A percentile compares a stretch with the other conserved stretches of the same genome.
Conservation (phyloP, 2,329 filamentous ascomycete genomes). For the Zymoseptoria tritici region DNA sequence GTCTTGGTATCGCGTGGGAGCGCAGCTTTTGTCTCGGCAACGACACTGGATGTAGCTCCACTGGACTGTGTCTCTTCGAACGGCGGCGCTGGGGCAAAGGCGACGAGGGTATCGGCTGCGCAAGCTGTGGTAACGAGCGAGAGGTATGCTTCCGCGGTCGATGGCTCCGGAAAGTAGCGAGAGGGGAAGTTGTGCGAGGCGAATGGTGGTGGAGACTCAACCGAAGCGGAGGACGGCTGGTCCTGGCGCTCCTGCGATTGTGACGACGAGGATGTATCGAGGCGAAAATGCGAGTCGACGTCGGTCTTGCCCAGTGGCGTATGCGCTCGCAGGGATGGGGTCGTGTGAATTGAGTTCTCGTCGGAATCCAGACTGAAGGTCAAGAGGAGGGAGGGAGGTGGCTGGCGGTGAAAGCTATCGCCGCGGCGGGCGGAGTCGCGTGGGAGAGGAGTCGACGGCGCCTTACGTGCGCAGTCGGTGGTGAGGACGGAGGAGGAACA, state of each 20-base stretch:
- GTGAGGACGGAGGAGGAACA: neutral
- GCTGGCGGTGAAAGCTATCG: neutral
- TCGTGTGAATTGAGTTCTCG: conserved; percentile 28
- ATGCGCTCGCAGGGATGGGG: conserved; percentile 25
- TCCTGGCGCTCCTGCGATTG: conserved; percentile 13
- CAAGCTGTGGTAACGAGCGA: conserved; percentile 30
- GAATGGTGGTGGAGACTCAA: conserved; percentile 56
- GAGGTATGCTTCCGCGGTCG: conserved; percentile 42
- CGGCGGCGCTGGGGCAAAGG: conserved; percentile 44
- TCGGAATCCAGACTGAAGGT: conserved; percentile 27
- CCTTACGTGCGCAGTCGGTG: neutral
- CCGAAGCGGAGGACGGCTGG: conserved; percentile 30
- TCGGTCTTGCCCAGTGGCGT: conserved; percentile 20
- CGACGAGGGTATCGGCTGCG: conserved; percentile 36
- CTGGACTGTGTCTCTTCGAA: conserved; percentile 31
- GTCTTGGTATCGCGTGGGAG: conserved; percentile 76
- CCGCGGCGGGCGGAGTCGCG: neutral
- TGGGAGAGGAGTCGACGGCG: neutral
- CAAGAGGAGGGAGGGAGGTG: conserved; percentile 1
- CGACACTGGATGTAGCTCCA: conserved; percentile 45
- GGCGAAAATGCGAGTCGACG: conserved; percentile 26
- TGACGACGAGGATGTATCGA: conserved; percentile 14
- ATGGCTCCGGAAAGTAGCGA: conserved; percentile 49
- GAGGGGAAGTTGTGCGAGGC: conserved; percentile 57
- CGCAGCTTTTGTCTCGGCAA: conserved; percentile 74